phyloP scores from a whole-genome alignment of 2,329 filamentous ascomycete species.

The Parafenestella ontariensis region DNA sequence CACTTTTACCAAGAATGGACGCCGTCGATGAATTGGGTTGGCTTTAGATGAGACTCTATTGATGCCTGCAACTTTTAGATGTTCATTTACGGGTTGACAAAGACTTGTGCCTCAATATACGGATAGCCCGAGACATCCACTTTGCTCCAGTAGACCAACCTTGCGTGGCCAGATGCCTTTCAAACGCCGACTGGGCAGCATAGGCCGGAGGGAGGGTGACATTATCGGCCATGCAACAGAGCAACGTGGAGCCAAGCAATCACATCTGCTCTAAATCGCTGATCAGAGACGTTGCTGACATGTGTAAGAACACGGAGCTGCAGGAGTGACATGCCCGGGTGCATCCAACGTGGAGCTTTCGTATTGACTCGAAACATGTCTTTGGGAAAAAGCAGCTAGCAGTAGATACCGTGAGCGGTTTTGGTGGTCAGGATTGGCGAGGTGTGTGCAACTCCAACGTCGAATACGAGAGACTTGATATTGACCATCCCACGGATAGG shows the following conservation, averaged over 20 bases:
- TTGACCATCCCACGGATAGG: not conserved
- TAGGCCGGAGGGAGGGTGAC: not conserved
- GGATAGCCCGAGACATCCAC: not conserved
- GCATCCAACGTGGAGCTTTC: not conserved
- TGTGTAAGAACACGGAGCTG: not conserved
- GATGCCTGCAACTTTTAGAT: not conserved
- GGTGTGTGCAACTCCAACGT: not conserved
- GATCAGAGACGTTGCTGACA: too few relatives aligned
- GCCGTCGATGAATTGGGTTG: not conserved
- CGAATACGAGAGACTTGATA: not conserved
- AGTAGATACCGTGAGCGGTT: not conserved
- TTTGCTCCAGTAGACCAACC: not conserved
- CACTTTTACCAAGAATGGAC: not conserved
- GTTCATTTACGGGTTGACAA: not conserved
- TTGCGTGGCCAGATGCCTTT: not conserved
- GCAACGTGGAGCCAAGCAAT: not conserved
- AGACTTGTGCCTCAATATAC: not conserved
- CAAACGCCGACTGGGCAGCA: not conserved
- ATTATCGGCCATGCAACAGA: not conserved
- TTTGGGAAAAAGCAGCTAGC: not conserved
- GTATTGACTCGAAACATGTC: not conserved
- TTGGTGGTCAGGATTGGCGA: not conserved
- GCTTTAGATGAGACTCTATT: not conserved
- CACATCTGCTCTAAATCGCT: not conserved
- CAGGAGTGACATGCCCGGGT: not conserved